Percentiles rank a stretch among this genome's conserved stretches.
Conservation (phyloP, 108 stramenopile genomes). For the Skeletonema tropicum region DNA sequence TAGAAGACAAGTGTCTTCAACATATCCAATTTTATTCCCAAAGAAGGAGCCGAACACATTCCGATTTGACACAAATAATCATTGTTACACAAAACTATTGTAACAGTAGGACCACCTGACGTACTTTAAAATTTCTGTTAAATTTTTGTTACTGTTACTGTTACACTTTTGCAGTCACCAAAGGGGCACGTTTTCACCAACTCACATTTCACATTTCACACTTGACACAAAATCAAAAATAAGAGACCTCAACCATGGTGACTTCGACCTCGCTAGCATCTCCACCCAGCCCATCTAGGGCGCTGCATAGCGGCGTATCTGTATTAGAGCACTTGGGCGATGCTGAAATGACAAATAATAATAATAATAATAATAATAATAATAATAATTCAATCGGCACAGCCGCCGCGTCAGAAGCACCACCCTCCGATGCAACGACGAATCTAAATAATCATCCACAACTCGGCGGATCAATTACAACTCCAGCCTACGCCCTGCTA, state of each 20-base stretch:
- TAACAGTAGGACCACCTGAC: too few relatives aligned
- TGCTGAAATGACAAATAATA: neutral
- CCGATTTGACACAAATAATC: too few relatives aligned
- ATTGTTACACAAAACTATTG: too few relatives aligned
- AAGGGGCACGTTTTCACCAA: too few relatives aligned
- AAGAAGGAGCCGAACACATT: too few relatives aligned
- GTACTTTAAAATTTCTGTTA: too few relatives aligned
- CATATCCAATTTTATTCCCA: too few relatives aligned
- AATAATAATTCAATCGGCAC: neutral
- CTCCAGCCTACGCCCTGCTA: constrained; percentile 26
- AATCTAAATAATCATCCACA: neutral
- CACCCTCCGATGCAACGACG: neutral
- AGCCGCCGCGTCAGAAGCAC: neutral
- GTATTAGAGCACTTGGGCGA: neutral
- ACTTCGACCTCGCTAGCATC: neutral
- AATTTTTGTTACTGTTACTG: too few relatives aligned
- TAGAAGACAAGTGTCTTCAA: too few relatives aligned
- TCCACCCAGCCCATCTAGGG: neutral
- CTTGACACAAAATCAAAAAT: too few relatives aligned
- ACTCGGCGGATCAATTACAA: neutral
- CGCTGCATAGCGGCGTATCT: neutral
- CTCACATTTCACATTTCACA: too few relatives aligned
- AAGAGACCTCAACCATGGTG: neutral
- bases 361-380: neutral
- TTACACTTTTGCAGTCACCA: too few relatives aligned